Base-by-base conservation (phyloP, 208 protist genomes). In the Zelonia costaricensis region DNA sequence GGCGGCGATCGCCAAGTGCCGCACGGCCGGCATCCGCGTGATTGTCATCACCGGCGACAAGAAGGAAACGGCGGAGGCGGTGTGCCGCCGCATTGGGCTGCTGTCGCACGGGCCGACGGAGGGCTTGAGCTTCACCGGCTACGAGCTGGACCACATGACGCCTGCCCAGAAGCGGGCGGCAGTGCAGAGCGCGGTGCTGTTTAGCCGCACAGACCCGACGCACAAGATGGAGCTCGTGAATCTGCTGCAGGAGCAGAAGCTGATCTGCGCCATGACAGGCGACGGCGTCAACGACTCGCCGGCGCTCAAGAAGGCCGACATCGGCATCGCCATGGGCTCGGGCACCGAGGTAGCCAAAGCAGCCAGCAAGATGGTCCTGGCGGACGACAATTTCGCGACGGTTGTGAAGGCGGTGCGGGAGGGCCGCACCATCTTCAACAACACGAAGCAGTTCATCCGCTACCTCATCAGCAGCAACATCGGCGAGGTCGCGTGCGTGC, bases 391-490 rank as follows among this genome's bases (percentile, higher is more conserved):
- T 68, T 99, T 99, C 66, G 79, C 92, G 13, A 99, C 97, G 5
- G 98, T 99, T 31, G 95, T 99, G 38, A 80, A 90, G 28, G 98
- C 97, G 0, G 93, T 99, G 8, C 82, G 92, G 43, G 96, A 99
- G 67, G 98, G 98, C 18, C 88, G 97, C 12, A 64, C 84, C 12
- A 99, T 99, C 53, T 99, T 98, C 81, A 94, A 95, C 74, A 99
- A 99, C 85, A 99, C 91, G 20, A 98, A 98, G 75, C 91, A 97
- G 58, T 99, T 98, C 68, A 98, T 99, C 70, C 93, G 96, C 51
- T 99, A 99, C 80, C 84, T 98, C 27, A 97, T 99, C 53, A 98
- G 94, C 39, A 98, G 92, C 61, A 99, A 98, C 80, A 98, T 99
- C 64, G 95, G 95, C 49, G 97, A 99, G 81, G 95, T 98, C 43